Evolutionary conservation across 2,329 filamentous ascomycete genomes (phyloP).

Genomic region (Capronia americana): DNA sequence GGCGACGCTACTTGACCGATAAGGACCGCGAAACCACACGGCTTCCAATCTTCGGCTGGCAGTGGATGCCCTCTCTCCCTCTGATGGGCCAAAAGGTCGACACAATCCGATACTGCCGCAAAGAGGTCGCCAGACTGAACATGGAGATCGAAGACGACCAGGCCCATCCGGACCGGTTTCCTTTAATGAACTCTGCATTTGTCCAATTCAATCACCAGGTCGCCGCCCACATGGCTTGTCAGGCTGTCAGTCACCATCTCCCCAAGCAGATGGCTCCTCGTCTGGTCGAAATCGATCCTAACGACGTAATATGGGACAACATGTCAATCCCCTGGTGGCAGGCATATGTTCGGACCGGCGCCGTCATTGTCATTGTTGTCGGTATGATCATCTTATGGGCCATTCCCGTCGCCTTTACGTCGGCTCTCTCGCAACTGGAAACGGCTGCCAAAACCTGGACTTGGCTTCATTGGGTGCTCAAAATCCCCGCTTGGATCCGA

Average conservation of each 20-base stretch:
- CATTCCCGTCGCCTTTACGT: constrained; percentile 87
- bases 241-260: constrained; percentile 86
- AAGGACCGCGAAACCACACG: constrained; percentile 86
- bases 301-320: constrained; percentile 95
- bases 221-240: constrained; percentile 96
- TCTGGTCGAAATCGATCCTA: constrained; percentile 89
- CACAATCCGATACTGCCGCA: constrained; percentile 88
- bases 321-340: constrained; percentile 97
- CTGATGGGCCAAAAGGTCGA: constrained; percentile 89
- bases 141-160: constrained; percentile 92
- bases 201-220: constrained; percentile 99
- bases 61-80: constrained; percentile 80
- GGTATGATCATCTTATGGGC: constrained; percentile 89
- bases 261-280: constrained; percentile 93
- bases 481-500: constrained; percentile 65
- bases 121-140: constrained; percentile 85
- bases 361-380: constrained; percentile 69
- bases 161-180: constrained; percentile 80
- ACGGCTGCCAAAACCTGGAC: constrained; percentile 68
- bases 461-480: constrained; percentile 74
- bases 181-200: constrained; percentile 94
- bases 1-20: constrained; percentile 81
- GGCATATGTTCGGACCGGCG: constrained; percentile 72
- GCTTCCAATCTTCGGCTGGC: constrained; percentile 65
- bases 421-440: constrained; percentile 77